Conservation (phyloP, 1,284 basidiomycete species). For the Tylopilus sp. region DNA sequence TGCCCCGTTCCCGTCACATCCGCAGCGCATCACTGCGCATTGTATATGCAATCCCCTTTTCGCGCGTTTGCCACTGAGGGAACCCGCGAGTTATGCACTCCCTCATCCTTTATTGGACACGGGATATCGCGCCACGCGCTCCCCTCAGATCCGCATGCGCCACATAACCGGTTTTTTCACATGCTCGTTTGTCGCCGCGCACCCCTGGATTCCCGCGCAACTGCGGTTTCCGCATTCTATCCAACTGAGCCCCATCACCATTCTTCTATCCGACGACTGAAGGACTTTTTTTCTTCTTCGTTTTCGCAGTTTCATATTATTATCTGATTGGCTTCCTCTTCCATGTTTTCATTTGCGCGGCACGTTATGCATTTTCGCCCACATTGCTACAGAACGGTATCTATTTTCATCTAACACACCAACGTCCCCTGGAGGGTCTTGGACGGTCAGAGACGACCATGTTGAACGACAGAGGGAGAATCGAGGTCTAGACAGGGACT, state of each 20-base stretch:
- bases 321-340: conserved; percentile 25
- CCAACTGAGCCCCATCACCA: conserved; percentile 1
- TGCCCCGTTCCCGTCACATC: conserved; percentile 1
- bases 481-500: conserved; percentile 13
- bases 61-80: conserved; percentile 22
- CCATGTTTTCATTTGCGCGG: conserved; percentile 18
- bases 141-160: conserved; percentile 22
- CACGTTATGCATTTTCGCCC: conserved; percentile 30
- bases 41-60: conserved; percentile 25
- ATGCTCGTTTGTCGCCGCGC: conserved; percentile 14
- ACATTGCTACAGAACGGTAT: conserved; percentile 32
- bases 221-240: conserved; percentile 12
- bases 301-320: conserved; percentile 28
- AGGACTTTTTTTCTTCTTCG: conserved; percentile 8
- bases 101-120: conserved; percentile 13
- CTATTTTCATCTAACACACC: conserved; percentile 31
- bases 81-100: conserved; percentile 20
- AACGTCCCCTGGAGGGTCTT: conserved; percentile 28
- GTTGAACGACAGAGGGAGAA: conserved; percentile 9
- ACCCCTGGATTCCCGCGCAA: conserved; percentile 23
- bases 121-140: conserved; percentile 27
- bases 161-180: conserved; percentile 17
- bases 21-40: conserved; percentile 15
- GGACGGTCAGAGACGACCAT: conserved; percentile 12
- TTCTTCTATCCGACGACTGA: conserved; percentile 6